Evolutionary conservation across 2,329 filamentous ascomycete genomes (phyloP).

Genomic region (Clarireedia monteithiana): DNA sequence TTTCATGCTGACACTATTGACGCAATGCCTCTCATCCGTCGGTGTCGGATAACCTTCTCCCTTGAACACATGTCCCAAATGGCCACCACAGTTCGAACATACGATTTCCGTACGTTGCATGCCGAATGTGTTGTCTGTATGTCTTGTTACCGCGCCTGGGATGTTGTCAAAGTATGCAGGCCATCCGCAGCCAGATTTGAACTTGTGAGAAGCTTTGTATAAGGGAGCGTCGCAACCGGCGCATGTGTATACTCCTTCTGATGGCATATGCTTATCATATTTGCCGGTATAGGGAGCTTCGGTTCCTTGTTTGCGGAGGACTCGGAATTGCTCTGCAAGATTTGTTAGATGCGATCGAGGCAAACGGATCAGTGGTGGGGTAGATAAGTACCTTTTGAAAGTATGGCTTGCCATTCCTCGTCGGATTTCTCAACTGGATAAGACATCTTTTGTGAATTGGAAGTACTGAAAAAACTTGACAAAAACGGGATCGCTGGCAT

Average conservation of each 20-base stretch:
- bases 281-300: conserved; percentile 72
- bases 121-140: conserved; percentile 68
- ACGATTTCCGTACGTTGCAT: conserved; percentile 90
- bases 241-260: conserved; percentile 75
- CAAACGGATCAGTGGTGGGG: neutral
- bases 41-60: conserved; percentile 77
- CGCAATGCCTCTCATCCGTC: conserved; percentile 94
- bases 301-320: conserved; percentile 88
- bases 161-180: conserved; percentile 96
- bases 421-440: conserved; percentile 76
- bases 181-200: conserved; percentile 95
- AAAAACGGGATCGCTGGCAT: conserved; percentile 77
- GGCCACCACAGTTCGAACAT: conserved; percentile 88
- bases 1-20: conserved; percentile 86
- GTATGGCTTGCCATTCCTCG: conserved; percentile 81
- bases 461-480: conserved; percentile 61
- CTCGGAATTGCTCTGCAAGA: conserved; percentile 78
- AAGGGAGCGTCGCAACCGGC: conserved; percentile 80
- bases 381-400: conserved; percentile 53
- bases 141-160: conserved; percentile 78
- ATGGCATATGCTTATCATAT: conserved; percentile 79
- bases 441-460: conserved; percentile 49
- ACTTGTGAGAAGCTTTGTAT: conserved; percentile 91
- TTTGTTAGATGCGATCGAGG: conserved; percentile 27
- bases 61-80: conserved; percentile 87